These are phyloP conservation scores for Fusarium azukiicola DNA, from an alignment of 2,329 filamentous ascomycete genomes.

Conservation along the genomic window DNA sequence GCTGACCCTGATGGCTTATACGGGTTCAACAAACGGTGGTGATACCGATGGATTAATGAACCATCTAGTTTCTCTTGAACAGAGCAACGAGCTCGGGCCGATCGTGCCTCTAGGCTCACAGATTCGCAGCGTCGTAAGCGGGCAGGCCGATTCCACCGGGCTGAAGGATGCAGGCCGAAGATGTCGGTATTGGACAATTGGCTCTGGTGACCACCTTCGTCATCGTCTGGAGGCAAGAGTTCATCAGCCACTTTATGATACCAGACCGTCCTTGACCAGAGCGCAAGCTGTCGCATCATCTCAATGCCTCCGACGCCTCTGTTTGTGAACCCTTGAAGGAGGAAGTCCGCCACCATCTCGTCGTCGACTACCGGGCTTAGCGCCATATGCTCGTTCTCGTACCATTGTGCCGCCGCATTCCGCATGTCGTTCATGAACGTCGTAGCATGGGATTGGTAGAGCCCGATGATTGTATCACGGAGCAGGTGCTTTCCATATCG, in stretches of 20 bases:
- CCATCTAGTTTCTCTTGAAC: neutral
- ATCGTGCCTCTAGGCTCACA: neutral
- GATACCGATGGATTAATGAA: neutral
- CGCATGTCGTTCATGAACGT: neutral
- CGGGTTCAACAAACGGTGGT: neutral
- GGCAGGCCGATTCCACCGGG: neutral
- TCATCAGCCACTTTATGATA: neutral
- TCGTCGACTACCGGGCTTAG: neutral
- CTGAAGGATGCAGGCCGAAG: neutral
- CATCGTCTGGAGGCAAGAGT: neutral
- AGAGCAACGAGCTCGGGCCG: neutral
- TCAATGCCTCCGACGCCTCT: neutral
- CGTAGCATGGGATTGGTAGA: neutral
- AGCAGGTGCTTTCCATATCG: neutral
- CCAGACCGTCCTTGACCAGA: neutral
- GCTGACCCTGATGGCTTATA: neutral
- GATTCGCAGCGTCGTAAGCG: neutral
- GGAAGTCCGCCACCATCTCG: neutral
- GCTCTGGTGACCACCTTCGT: neutral
- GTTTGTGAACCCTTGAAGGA: neutral
- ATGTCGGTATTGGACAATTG: neutral
- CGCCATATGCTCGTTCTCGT: neutral
- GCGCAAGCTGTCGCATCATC: neutral
- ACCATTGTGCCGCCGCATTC: neutral
- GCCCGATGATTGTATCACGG: neutral